phyloP scores from a whole-genome alignment of 78 protist genomes.

The Dictyostelium intermedium region DNA sequence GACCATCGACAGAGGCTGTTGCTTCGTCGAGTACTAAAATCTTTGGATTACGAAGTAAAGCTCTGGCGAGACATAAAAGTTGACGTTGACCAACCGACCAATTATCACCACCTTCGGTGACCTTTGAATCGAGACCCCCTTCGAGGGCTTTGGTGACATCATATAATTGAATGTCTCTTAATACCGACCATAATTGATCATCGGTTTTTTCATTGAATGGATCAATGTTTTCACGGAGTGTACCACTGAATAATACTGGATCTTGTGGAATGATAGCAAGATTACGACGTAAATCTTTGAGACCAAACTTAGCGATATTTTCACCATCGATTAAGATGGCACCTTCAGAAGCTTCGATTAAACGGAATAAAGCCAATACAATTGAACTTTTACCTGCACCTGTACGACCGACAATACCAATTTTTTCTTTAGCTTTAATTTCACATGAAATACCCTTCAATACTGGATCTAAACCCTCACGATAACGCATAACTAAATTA shows the following conservation, averaged over 20 bases:
- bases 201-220: constrained; percentile 87
- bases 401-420: constrained; percentile 96
- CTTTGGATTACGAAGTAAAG: constrained; percentile 76
- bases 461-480: constrained; percentile 89
- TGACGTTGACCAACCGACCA: constrained; percentile 95
- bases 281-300: constrained; percentile 80
- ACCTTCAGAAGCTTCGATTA: constrained; percentile 76
- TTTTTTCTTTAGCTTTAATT: constrained; percentile 84
- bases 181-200: constrained; percentile 76
- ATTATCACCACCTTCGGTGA: constrained; percentile 90
- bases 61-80: constrained; percentile 95
- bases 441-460: constrained; percentile 71
- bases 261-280: constrained; percentile 96
- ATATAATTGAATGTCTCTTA: constrained; percentile 81
- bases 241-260: constrained; percentile 91
- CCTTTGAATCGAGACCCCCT: constrained; percentile 51
- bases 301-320: constrained; percentile 75
- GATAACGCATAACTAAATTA: constrained; percentile 85
- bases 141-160: not conserved
- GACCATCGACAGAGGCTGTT: constrained; percentile 91
- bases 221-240: constrained; percentile 93
- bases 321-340: constrained; percentile 80
- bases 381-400: constrained; percentile 89
- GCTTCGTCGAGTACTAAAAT: constrained; percentile 94
- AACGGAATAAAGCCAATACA: constrained; percentile 81